Evolutionary conservation across 1,139 yeast genomes (phyloP).

Genomic region (Suhomyces bribrorum): DNA sequence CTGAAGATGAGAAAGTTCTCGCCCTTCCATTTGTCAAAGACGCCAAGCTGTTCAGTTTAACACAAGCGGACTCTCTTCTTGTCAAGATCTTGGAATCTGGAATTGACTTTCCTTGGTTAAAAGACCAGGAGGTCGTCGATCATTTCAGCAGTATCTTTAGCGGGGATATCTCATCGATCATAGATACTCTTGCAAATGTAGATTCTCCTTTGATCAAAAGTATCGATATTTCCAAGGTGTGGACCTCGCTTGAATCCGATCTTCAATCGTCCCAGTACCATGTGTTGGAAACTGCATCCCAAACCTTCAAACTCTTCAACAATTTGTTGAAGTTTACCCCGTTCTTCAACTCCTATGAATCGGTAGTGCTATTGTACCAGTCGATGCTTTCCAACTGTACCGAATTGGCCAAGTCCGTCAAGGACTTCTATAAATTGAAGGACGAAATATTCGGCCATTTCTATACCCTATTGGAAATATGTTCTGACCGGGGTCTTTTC

Average conservation of each 20-base stretch:
- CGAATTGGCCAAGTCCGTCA: constrained; percentile 25
- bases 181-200: background rate
- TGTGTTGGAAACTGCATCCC: constrained; percentile 25
- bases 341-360: constrained; percentile 8
- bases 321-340: constrained; percentile 17
- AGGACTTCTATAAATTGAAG: constrained; percentile 45
- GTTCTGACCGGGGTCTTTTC: constrained; percentile 4
- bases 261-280: constrained; percentile 30
- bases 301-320: constrained; percentile 39
- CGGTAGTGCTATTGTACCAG: constrained; percentile 18
- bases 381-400: constrained; percentile 26
- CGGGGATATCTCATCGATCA: background rate
- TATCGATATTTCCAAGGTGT: constrained; percentile 9
- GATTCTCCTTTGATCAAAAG: background rate
- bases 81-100: constrained; percentile 14
- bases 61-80: constrained; percentile 3
- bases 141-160: background rate
- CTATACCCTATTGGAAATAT: constrained; percentile 20
- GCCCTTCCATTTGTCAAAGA: constrained; percentile 13
- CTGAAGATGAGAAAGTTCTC: constrained; percentile 10
- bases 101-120: constrained; percentile 4
- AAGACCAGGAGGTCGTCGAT: constrained; percentile 1
- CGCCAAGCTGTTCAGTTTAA: constrained; percentile 13
- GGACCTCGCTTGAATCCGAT: constrained; percentile 22
- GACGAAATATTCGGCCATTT: constrained; percentile 42